A percentile compares a stretch with the other conserved stretches of the same genome.
phyloP scores from a whole-genome alignment of 1,284 basidiomycete genomes.

The Melanopsichium pennsylvanicum region DNA sequence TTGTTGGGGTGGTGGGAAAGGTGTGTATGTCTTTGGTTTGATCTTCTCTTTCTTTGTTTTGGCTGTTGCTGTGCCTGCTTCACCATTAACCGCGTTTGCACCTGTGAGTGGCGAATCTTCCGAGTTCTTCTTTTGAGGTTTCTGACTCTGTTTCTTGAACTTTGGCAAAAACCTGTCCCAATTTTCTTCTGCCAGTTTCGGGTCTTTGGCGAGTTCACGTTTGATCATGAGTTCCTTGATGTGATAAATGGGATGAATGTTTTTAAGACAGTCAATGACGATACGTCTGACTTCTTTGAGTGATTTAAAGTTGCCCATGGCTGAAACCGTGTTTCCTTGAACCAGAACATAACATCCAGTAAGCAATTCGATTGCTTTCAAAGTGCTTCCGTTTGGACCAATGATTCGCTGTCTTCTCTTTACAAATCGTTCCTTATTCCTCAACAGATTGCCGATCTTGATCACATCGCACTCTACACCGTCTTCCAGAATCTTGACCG shows the following conservation, averaged over 20 bases:
- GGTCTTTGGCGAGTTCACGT: slow-evolving; percentile 96
- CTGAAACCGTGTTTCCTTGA: slow-evolving; percentile 96
- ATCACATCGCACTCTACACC: slow-evolving; percentile 93
- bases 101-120: neutral
- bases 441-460: slow-evolving; percentile 91
- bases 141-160: slow-evolving; percentile 78
- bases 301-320: slow-evolving; percentile 94
- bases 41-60: slow-evolving; percentile 60
- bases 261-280: slow-evolving; percentile 98
- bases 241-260: slow-evolving; percentile 98
- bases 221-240: slow-evolving; percentile 99
- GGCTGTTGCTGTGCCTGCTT: slow-evolving; percentile 65
- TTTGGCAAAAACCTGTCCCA: slow-evolving; percentile 98
- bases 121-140: slow-evolving; percentile 78
- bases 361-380: slow-evolving; percentile 98
- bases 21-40: slow-evolving; percentile 95
- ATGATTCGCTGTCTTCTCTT: slow-evolving; percentile 96
- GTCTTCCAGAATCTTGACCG: slow-evolving; percentile 90
- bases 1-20: slow-evolving; percentile 93
- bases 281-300: slow-evolving; percentile 95
- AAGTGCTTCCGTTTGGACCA: slow-evolving; percentile 92
- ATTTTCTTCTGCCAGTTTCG: slow-evolving; percentile 88
- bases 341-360: slow-evolving; percentile 97
- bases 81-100: neutral
- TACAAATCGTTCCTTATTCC: slow-evolving; percentile 97